Evolutionary conservation across 192 early-diverging fungal species (phyloP).

Genomic region (Coemansia sp.): DNA sequence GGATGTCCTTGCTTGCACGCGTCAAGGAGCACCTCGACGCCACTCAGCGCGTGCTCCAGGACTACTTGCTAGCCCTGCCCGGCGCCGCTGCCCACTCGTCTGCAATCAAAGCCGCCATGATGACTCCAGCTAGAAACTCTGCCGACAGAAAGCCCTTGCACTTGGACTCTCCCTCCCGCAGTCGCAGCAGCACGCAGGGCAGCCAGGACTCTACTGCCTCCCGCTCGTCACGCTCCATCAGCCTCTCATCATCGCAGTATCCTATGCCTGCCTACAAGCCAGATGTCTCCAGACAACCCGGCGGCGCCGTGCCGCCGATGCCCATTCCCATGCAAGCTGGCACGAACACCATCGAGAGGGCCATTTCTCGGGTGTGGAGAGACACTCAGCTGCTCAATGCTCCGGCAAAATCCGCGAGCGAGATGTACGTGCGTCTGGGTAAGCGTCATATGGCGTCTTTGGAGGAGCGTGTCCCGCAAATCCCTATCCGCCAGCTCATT

Average conservation of each 20-base stretch:
- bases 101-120: neutral
- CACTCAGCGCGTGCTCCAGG: slow-evolving; percentile 25
- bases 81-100: slow-evolving; percentile 10
- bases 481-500: slow-evolving; percentile 33
- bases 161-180: slow-evolving; percentile 13
- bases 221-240: slow-evolving; percentile 23
- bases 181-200: slow-evolving; percentile 36
- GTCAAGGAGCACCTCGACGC: slow-evolving; percentile 39
- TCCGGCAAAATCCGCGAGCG: slow-evolving; percentile 28
- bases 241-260: slow-evolving; percentile 11
- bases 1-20: slow-evolving; percentile 12
- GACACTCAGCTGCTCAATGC: slow-evolving; percentile 4
- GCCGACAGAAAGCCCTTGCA: neutral
- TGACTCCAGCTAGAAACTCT: neutral
- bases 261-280: neutral
- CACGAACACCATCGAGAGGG: slow-evolving; percentile 15
- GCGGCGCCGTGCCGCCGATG: neutral
- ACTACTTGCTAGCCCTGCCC: slow-evolving; percentile 29
- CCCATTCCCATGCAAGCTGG: neutral
- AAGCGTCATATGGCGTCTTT: slow-evolving; percentile 32
- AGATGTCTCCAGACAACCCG: neutral
- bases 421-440: slow-evolving; percentile 32
- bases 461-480: slow-evolving; percentile 41
- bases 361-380: slow-evolving; percentile 25
- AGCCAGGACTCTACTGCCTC: slow-evolving; percentile 31